Evolutionary conservation across 345 rosid species (phyloP).

Genomic region (Capsella bursapastoris): DNA sequence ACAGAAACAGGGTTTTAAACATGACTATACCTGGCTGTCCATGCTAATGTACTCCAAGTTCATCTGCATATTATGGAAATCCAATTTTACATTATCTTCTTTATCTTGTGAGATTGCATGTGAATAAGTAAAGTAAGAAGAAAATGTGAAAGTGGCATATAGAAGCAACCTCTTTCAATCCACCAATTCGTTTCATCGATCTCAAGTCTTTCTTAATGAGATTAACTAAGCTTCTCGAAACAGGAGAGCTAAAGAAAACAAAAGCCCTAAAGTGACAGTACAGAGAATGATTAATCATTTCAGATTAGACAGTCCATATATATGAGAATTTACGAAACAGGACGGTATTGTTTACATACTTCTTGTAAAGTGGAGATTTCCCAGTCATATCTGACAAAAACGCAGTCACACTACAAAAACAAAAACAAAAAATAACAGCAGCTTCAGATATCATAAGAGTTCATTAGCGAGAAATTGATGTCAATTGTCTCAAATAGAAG

Average conservation of each 20-base stretch:
- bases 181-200: conserved; percentile 84
- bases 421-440: not conserved
- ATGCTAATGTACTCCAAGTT: conserved; percentile 95
- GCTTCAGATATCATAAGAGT: not conserved
- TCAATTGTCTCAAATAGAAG: not conserved
- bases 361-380: conserved; percentile 79
- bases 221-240: conserved; percentile 76
- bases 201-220: conserved; percentile 75
- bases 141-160: conserved; percentile 3
- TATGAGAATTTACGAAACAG: not conserved
- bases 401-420: conserved; percentile 64
- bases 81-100: not conserved
- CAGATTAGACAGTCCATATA: not conserved
- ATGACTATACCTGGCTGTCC: conserved; percentile 74
- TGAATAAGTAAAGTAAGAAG: conserved; percentile 12
- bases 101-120: conserved; percentile 12
- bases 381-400: conserved; percentile 98
- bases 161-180: conserved; percentile 76
- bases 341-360: conserved; percentile 59
- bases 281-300: conserved; percentile 7
- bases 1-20: conserved; percentile 1
- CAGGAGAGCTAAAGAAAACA: conserved; percentile 93
- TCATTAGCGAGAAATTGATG: conserved; percentile 11
- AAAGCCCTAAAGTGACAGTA: conserved; percentile 66
- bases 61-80: conserved; percentile 66